These are phyloP conservation scores for Spizellomyces punctatus DNA, from an alignment of 192 early-diverging fungal species.

Conservation along the genomic window DNA sequence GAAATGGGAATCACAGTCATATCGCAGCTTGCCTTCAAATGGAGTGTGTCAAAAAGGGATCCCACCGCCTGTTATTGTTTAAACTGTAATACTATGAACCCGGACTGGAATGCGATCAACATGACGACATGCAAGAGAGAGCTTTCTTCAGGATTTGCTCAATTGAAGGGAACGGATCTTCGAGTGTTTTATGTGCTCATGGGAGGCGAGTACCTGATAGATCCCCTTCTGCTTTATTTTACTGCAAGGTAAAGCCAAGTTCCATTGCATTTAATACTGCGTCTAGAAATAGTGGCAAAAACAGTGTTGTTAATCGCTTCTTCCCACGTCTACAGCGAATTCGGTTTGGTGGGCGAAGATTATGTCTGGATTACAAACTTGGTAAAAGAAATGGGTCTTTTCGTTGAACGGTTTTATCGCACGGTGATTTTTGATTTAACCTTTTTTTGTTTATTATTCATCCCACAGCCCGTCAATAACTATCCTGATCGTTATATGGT, in stretches of 20 bases:
- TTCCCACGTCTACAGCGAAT: neutral
- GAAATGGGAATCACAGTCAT: neutral
- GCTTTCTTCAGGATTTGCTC: neutral
- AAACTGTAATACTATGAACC: neutral
- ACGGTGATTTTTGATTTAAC: neutral
- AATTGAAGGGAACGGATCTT: neutral
- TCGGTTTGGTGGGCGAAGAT: neutral
- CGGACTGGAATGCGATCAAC: neutral
- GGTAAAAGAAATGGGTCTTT: too few relatives aligned
- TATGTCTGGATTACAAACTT: slow-evolving; percentile 1
- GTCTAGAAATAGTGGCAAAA: too few relatives aligned
- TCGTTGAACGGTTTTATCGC: neutral
- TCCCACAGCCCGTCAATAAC: neutral
- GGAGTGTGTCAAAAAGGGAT: neutral
- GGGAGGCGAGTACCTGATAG: neutral
- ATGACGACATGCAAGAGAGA: neutral
- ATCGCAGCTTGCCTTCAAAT: neutral
- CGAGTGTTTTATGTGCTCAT: slow-evolving; percentile 7
- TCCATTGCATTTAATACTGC: too few relatives aligned
- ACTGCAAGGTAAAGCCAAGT: neutral
- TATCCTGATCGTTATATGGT: neutral
- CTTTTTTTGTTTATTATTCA: neutral
- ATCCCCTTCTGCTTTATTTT: neutral
- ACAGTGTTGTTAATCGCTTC: too few relatives aligned
- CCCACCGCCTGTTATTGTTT: neutral